Conservation (phyloP, 805 yeast species). For the Scheffersomyces spartinae region DNA sequence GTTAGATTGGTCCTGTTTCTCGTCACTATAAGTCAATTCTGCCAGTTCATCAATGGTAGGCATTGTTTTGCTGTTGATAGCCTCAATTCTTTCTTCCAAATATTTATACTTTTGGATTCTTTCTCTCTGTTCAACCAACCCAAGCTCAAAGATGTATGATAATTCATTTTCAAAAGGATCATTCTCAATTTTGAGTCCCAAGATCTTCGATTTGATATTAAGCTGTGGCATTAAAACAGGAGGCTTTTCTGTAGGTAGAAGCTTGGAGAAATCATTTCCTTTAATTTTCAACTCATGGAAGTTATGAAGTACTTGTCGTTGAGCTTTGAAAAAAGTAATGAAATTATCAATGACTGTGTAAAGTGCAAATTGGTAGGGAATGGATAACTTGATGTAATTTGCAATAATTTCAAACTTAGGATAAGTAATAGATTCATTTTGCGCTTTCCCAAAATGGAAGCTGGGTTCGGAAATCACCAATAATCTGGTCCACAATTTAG, state of each 20-base stretch:
- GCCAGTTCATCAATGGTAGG: too few relatives aligned
- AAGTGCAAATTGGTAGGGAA: conserved; percentile 68
- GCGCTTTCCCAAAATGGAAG: conserved; percentile 9
- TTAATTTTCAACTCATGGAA: conserved; percentile 21
- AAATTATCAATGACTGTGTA: conserved; percentile 75
- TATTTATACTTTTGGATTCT: conserved; percentile 48
- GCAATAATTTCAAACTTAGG: conserved; percentile 13
- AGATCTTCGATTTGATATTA: conserved; percentile 39
- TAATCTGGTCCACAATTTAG: conserved; percentile 28
- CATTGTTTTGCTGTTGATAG: too few relatives aligned
- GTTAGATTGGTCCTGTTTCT: too few relatives aligned
- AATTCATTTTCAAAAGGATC: conserved; percentile 83
- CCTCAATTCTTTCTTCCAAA: too few relatives aligned
- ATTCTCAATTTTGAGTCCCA: conserved; percentile 64
- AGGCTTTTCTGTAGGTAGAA: conserved; percentile 24
- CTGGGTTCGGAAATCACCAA: conserved; percentile 20
- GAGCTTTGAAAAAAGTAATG: conserved; percentile 53
- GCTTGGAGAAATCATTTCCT: conserved; percentile 16
- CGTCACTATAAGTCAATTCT: too few relatives aligned
- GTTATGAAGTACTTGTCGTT: conserved; percentile 46
- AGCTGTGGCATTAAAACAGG: conserved; percentile 44
- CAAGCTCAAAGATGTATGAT: conserved; percentile 52
- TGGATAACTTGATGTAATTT: conserved; percentile 33
- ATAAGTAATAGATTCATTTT: conserved; percentile 6
- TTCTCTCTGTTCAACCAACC: conserved; percentile 50